phyloP scores from a whole-genome alignment of 208 protist species.

The Leptomonas pyrrhocoris region DNA sequence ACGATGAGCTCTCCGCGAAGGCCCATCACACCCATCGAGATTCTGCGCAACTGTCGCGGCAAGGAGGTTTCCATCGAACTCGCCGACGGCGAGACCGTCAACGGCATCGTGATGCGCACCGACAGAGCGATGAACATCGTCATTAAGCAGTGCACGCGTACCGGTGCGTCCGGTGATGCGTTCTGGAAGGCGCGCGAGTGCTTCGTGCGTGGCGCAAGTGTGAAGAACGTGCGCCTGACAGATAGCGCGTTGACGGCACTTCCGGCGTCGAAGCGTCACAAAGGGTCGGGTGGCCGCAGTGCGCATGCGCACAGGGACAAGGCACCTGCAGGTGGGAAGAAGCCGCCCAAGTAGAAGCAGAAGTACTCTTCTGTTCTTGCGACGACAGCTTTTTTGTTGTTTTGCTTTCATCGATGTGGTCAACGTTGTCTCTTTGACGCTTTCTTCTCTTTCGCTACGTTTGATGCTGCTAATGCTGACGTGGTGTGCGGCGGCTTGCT shows the following conservation, averaged over 20 bases:
- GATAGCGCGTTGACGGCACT: conserved; percentile 47
- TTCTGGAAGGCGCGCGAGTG: conserved; percentile 79
- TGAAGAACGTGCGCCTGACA: conserved; percentile 82
- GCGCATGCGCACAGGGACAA: conserved; percentile 13
- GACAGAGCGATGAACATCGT: conserved; percentile 88
- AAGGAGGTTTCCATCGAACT: conserved; percentile 85
- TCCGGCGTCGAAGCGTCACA: conserved; percentile 14
- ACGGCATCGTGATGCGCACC: conserved; percentile 78
- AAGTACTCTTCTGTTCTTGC: background rate
- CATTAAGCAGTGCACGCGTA: conserved; percentile 77
- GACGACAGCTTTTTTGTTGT: background rate
- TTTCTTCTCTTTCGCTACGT: background rate
- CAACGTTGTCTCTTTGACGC: background rate
- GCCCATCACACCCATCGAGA: conserved; percentile 66
- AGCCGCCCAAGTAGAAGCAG: too few species aligned
- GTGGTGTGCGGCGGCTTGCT: background rate
- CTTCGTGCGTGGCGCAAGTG: conserved; percentile 74
- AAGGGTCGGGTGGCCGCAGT: background rate
- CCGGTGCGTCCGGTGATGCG: conserved; percentile 52
- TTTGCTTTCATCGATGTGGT: too few species aligned
- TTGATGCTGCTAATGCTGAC: background rate
- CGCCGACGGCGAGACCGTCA: conserved; percentile 69
- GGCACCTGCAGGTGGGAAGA: conserved; percentile 17
- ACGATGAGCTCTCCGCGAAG: conserved; percentile 46
- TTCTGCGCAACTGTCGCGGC: conserved; percentile 80